Evolutionary conservation across 306 rosid species (phyloP).

Genomic region (Potentilla sterilis): DNA sequence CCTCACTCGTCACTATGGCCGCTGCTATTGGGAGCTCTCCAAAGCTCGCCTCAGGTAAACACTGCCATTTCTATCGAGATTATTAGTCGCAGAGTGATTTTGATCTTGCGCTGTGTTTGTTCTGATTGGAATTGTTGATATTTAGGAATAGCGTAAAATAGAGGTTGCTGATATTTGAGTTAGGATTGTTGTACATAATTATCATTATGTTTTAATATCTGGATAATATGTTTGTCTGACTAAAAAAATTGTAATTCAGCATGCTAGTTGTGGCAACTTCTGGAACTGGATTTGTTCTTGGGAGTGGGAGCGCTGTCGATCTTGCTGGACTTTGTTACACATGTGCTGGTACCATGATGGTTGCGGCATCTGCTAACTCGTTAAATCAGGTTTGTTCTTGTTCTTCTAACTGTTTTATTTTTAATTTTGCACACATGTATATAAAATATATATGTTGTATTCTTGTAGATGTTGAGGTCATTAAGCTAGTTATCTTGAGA

Average conservation of each 20-base stretch:
- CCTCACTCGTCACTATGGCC: conserved; percentile 59
- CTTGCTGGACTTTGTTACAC: conserved; percentile 68
- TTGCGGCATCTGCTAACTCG: conserved; percentile 91
- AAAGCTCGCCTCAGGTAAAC: conserved; percentile 75
- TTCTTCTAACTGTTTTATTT: background rate
- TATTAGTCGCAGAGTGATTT: background rate
- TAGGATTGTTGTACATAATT: too few species aligned
- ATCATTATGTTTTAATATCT: background rate
- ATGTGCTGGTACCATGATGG: conserved; percentile 97
- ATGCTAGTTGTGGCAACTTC: conserved; percentile 95
- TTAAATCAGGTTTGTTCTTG: conserved; percentile 76
- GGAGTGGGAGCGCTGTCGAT: conserved; percentile 68
- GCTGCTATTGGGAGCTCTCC: conserved; percentile 86
- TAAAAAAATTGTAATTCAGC: conserved; percentile 42
- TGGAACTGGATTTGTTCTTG: conserved; percentile 91
- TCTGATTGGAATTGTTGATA: background rate
- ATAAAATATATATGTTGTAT: background rate
- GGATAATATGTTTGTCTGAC: conserved; percentile 5
- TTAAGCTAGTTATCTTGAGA: background rate
- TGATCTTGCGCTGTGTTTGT: background rate
- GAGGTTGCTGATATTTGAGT: background rate
- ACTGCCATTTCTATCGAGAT: background rate
- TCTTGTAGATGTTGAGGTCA: background rate
- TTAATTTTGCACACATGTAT: background rate
- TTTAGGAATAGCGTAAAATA: background rate